Evolutionary conservation across 768 basidiomycete genomes (phyloP), one percentile per base, ranked within the genome.

Genomic region (Lentinula raphanica): DNA sequence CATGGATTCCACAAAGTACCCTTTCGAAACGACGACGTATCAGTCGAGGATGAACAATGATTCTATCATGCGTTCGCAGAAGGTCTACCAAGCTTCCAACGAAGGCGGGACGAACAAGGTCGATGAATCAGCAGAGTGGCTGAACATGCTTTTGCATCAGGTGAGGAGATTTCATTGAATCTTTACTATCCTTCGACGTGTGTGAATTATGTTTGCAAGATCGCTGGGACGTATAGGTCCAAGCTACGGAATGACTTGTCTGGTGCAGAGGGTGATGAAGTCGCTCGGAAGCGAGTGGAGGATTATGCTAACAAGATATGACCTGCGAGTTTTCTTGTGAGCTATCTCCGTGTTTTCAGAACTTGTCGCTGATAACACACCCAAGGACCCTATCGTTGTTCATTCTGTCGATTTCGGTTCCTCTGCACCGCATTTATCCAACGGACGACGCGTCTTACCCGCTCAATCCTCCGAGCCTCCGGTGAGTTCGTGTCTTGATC

Each of bases 61-160:
- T 62, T 68, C 72, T 36, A 70, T 76, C 31, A 66, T 74, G 27
- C 74, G 74, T 49, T 75, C 76, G 53, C 71, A 69, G 38, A 72
- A 71, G 45, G 50, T 62, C 5, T 59, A 66, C 23, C 65, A 64
- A 32, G 62, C 67, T 40, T 58, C 63, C 12, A 58, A 63, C 19
- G 70, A 70, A 58, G 68, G 35, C 49, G 60, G 60, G 23, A 46
- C 59, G 7, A 60, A 59, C 28, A 65, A 64, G 23, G 56, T 54
- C 65, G 72, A 78, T 39, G 96, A 98, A 70, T 89, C 92, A 1
- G 82, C 87, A 25, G 91, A 92, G 66, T 98, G 97, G 97, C 80
- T 98, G 60, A 98, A 97, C 69, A 75, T 83, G 21, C 76, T 99
- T 31, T 71, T 94, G 58, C 85, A 83, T 49, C 92, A 97, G 79